phyloP scores from a whole-genome alignment of 208 protist genomes.

The Porcisia hertigi region DNA sequence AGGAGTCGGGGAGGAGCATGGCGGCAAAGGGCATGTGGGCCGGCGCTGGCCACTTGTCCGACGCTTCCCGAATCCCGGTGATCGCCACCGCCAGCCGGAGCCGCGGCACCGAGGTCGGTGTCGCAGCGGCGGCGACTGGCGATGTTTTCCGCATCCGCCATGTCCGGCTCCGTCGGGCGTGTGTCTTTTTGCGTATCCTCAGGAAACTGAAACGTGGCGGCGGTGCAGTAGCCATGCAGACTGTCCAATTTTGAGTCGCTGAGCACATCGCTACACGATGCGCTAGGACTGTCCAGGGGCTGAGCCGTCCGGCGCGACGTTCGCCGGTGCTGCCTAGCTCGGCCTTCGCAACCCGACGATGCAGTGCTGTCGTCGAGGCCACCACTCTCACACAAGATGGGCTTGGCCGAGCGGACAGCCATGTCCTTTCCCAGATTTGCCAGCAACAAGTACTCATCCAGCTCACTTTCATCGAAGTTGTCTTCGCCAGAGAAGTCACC shows the following conservation, averaged over 20 bases:
- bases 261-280: neutral
- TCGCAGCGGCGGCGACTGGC: neutral
- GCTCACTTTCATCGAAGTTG: neutral
- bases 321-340: neutral
- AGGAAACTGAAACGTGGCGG: conserved; percentile 23
- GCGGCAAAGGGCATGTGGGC: neutral
- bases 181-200: neutral
- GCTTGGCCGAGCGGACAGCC: neutral
- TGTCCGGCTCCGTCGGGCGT: neutral
- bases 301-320: neutral
- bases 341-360: neutral
- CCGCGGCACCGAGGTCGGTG: neutral
- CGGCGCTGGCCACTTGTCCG: neutral
- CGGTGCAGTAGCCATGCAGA: conserved; percentile 22
- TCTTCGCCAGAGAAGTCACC: conserved; percentile 8
- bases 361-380: neutral
- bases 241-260: neutral
- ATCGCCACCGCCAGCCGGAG: neutral
- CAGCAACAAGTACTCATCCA: neutral
- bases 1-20: neutral
- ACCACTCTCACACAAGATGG: neutral
- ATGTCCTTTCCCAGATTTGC: neutral
- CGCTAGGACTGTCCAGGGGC: neutral
- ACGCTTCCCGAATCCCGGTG: neutral
- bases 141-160: neutral